Conservation (phyloP, 345 rosid genomes). For the Moringa oleifera region DNA sequence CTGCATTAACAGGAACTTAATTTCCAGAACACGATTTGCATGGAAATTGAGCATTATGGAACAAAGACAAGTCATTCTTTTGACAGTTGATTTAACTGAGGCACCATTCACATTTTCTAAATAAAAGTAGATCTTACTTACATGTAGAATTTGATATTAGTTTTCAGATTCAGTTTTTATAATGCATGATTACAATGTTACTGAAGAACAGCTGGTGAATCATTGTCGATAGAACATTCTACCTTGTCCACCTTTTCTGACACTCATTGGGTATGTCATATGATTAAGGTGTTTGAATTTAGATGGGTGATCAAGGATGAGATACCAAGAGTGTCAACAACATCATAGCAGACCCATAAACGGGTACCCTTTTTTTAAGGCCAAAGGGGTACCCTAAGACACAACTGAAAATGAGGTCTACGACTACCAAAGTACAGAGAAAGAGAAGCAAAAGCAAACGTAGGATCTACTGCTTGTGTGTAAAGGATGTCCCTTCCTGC, state of each 20-base stretch:
- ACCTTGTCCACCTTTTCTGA: constrained; percentile 21
- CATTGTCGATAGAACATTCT: constrained; percentile 25
- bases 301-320: constrained; percentile 12
- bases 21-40: too few species aligned
- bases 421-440: neutral
- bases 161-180: constrained; percentile 1
- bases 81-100: too few species aligned
- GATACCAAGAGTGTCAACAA: constrained; percentile 21
- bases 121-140: too few species aligned
- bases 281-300: constrained; percentile 11
- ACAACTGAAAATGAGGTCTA: neutral
- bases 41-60: too few species aligned
- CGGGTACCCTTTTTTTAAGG: neutral
- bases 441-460: too few species aligned
- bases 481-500: constrained; percentile 2
- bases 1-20: too few species aligned
- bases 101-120: too few species aligned
- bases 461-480: neutral
- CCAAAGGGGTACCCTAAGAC: neutral
- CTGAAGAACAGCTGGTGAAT: constrained; percentile 18
- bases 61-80: too few species aligned
- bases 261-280: neutral
- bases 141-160: too few species aligned
- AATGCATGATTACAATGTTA: constrained; percentile 10
- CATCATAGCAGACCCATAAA: constrained; percentile 6